Evolutionary conservation across 2,329 filamentous ascomycete species (phyloP), one percentile per base, ranked within the genome.

Genomic region (Thielaviopsis musarum): DNA sequence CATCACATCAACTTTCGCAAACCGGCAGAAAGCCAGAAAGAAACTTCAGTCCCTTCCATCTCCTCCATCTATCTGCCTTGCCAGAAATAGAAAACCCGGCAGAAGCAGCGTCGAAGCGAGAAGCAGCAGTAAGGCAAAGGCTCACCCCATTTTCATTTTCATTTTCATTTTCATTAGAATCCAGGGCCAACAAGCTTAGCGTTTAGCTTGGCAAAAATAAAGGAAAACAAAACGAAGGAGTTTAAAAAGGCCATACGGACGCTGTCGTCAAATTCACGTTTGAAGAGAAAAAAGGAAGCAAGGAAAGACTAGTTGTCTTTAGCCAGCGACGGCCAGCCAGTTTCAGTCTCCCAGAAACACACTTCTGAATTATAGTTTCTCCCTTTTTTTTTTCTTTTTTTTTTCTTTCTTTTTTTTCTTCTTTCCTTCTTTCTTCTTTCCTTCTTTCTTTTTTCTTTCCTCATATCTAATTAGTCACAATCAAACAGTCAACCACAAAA

Each of bases 401-500:
- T 52, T 53, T 41, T 30, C 26, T 58, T 30, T 19, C 15, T 41
- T 21, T 56, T 45, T 56, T 17, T 55, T 21, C 12, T 41, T 19
- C 15, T 51, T n/a, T 57, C 30, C 38, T 41, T 30, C 26, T 24
- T 15, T 45, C 15, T 13, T n/a, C 15, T 19, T 19, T n/a, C 22
- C 12, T 56, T 45, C 45, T 17, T 55, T 21, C 12, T 41, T 19
- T 22, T 51, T n/a, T 57, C 30, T 53, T 41, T 30, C n/a, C n/a
- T n/a, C n/a, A n/a, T n/a, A 13, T 34, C 24, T 45, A 30, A 41
- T 19, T 45, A 26, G 41, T 15, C 9, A 17, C 15, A 49, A 22
- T 49, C 45, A 28, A 22, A 38, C 28, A 52, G 4, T 7, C 28
- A 54, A 30, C 52, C 28, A 17, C 64, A 66, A 53, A 62, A 80